A percentile compares a stretch with the other conserved stretches of the same genome.
Conservation (phyloP, 164 flowering plant genomes). For the Berberis vulgaris region DNA sequence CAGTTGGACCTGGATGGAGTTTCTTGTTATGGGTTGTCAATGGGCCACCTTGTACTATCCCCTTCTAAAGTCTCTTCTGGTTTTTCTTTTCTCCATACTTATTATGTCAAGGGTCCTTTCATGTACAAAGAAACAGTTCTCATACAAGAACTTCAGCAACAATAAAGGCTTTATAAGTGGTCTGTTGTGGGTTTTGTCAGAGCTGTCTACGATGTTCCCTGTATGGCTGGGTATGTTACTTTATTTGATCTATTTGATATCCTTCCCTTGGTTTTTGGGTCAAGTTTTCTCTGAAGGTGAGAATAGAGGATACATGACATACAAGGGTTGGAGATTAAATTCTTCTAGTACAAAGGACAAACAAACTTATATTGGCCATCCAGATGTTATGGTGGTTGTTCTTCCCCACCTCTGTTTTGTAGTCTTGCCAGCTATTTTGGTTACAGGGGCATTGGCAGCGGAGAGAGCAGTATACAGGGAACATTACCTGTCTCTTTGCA, state of each 20-base stretch:
- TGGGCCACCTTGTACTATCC: conserved; percentile 77
- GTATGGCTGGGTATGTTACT: conserved; percentile 46
- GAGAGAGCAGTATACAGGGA: conserved; percentile 43
- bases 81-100: conserved; percentile 33
- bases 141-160: conserved; percentile 31
- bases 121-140: conserved; percentile 35
- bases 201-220: conserved; percentile 36
- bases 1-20: conserved; percentile 86
- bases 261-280: conserved; percentile 81
- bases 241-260: conserved; percentile 52
- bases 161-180: conserved; percentile 33
- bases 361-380: conserved; percentile 50
- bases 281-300: conserved; percentile 51
- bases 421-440: conserved; percentile 56
- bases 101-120: conserved; percentile 44
- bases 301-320: conserved; percentile 64
- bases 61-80: conserved; percentile 45
- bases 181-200: conserved; percentile 43
- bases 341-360: conserved; percentile 7
- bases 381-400: conserved; percentile 87
- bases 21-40: conserved; percentile 86
- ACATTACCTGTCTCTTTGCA: conserved; percentile 35
- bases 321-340: conserved; percentile 67
- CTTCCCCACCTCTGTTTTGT: conserved; percentile 63
- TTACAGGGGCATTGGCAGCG: conserved; percentile 40